Percentiles rank a stretch among this genome's conserved stretches.
Evolutionary conservation across 2,329 filamentous ascomycete species (phyloP).

Genomic region (Alternaria rosae): DNA sequence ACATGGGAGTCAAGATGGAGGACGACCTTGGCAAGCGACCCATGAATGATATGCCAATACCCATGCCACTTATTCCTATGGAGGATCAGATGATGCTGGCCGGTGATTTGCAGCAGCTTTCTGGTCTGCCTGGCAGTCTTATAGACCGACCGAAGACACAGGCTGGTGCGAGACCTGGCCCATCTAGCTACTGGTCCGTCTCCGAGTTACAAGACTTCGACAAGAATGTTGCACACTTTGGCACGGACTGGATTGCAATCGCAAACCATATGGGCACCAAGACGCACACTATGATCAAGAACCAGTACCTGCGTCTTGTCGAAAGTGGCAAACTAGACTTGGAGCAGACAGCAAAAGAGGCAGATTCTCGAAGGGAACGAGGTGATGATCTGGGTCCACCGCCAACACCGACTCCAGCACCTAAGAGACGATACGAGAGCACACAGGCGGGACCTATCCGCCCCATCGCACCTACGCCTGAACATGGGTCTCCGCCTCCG

Average conservation of each 20-base stretch:
- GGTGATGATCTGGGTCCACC: conserved; percentile 58
- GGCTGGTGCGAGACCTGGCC: conserved; percentile 61
- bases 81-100: conserved; percentile 39
- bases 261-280: conserved; percentile 83
- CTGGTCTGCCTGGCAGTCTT: conserved; percentile 34
- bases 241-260: conserved; percentile 79
- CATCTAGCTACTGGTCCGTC: conserved; percentile 88
- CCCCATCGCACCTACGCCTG: conserved; percentile 56
- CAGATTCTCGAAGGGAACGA: conserved; percentile 51
- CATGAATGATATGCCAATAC: conserved; percentile 37
- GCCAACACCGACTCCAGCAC: conserved; percentile 57
- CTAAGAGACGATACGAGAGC: conserved; percentile 58
- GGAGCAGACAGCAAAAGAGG: conserved; percentile 51
- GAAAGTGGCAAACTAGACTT: conserved; percentile 55
- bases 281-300: conserved; percentile 79
- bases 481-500: conserved; percentile 48
- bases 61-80: conserved; percentile 31
- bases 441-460: conserved; percentile 49
- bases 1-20: conserved; percentile 43
- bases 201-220: conserved; percentile 81
- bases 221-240: conserved; percentile 74
- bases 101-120: conserved; percentile 29
- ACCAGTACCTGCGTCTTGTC: conserved; percentile 58
- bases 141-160: conserved; percentile 46
- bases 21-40: conserved; percentile 41